Percentiles rank a stretch among this genome's conserved stretches.
Evolutionary conservation across 2,329 filamentous ascomycete genomes (phyloP).

Genomic region (Zymoseptoria crescenta): DNA sequence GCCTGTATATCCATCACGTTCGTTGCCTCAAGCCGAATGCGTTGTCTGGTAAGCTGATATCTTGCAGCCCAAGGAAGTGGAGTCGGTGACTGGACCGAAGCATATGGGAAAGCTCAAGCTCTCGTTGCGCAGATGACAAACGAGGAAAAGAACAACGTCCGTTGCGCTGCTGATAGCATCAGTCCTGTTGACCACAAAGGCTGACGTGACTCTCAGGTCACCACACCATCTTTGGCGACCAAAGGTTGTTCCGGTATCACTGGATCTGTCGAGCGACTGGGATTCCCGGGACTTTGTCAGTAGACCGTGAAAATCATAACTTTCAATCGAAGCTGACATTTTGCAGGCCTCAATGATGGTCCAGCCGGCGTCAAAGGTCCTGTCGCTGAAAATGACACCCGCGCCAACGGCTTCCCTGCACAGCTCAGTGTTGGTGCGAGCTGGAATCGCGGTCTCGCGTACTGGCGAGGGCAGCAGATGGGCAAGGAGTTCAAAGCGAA

Average conservation of each 20-base stretch:
- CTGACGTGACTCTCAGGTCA: not conserved
- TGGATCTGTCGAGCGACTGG: slow-evolving; percentile 29
- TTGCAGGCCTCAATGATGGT: not conserved
- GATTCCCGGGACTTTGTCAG: slow-evolving; percentile 32
- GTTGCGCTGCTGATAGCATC: slow-evolving; percentile 7
- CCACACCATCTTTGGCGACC: slow-evolving; percentile 3
- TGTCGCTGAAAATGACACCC: slow-evolving; percentile 29
- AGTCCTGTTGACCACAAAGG: not conserved
- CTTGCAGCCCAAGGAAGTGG: slow-evolving; percentile 7
- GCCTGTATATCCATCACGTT: slow-evolving; percentile 19
- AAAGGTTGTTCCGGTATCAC: slow-evolving; percentile 31
- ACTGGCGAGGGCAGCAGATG: slow-evolving; percentile 28
- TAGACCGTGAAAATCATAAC: not conserved
- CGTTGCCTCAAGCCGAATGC: not conserved
- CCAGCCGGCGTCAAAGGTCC: slow-evolving; percentile 28
- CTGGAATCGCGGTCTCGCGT: slow-evolving; percentile 31
- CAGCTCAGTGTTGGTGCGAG: slow-evolving; percentile 31
- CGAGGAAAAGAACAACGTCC: slow-evolving; percentile 34
- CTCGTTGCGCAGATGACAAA: slow-evolving; percentile 32
- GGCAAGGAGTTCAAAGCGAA: slow-evolving; percentile 27
- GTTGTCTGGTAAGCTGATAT: not conserved
- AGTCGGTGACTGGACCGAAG: slow-evolving; percentile 27
- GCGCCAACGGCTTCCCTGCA: slow-evolving; percentile 31
- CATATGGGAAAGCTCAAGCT: slow-evolving; percentile 32
- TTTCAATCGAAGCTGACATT: not conserved